Evolutionary conservation across 768 basidiomycete genomes (phyloP), one percentile per base, ranked within the genome.

Genomic region (Agaricus bisporus): DNA sequence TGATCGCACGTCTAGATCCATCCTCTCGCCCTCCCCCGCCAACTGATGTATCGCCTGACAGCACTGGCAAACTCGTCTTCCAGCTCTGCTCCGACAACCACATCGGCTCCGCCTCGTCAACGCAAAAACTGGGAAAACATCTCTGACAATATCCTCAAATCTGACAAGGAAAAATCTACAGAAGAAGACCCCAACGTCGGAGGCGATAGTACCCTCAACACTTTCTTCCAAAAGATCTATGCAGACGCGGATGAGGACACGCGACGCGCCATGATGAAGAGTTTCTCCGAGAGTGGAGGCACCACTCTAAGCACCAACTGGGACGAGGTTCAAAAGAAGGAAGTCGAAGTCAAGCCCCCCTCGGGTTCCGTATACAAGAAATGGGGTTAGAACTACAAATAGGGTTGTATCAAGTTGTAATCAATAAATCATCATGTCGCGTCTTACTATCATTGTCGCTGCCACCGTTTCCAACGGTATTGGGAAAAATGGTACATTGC

Each of bases 291-390:
- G 74, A 92, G 90, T 60, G 93, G 93, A 6, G 97, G 97, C 7
- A 99, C 97, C 8, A 87, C 92, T 0, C 74, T 99, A 38, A 94
- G 91, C 71, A 99, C 95, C 0, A 92, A 97, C 67, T 99, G 95
- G 95, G 83, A 82, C 4, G 91, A 93, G 58, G 92, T 99, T 14
- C 73, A 67, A 57, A 88, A 87, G 72, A 74, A 55, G 7, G 73
- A 68, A 56, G 85, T 91, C 2, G 81, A 86, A 32, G 85, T 93
- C 35, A 85, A 87, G 65, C 91, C 95, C 1, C 95, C 95, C 43
- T 61, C 81, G 48, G 93, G 93, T 4, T 80, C 85, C 55, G 89
- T 93, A 67, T 89, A 83, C 82, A 88, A 85, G 73, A 81, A 83
- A 63, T 93, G 88, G 88, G 71, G 75, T 65, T 82, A 58, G 69